Conservation (phyloP, 2,329 filamentous ascomycete species). For the Penicillium sp. region DNA sequence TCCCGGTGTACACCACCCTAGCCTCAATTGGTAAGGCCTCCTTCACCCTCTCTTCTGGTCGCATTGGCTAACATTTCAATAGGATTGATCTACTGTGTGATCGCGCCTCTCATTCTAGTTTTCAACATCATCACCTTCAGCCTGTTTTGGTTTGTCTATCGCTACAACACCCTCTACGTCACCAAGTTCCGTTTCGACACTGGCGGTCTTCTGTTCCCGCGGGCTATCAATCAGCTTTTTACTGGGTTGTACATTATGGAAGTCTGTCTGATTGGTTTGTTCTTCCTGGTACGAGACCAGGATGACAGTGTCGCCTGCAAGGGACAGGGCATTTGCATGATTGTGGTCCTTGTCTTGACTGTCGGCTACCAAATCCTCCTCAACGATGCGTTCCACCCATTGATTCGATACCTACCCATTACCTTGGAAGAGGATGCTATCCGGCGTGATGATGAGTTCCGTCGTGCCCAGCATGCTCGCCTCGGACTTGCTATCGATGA, state of each 20-base stretch:
- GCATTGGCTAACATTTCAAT: slow-evolving; percentile 7
- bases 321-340: slow-evolving; percentile 82
- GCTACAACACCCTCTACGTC: slow-evolving; percentile 97
- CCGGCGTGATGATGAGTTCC: slow-evolving; percentile 85
- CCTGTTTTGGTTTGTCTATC: slow-evolving; percentile 89
- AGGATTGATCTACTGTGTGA: slow-evolving; percentile 80
- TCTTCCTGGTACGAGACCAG: slow-evolving; percentile 72
- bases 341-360: slow-evolving; percentile 72
- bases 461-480: slow-evolving; percentile 71
- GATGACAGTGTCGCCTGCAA: slow-evolving; percentile 61
- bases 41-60: not conserved
- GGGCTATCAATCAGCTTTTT: slow-evolving; percentile 93
- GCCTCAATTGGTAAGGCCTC: slow-evolving; percentile 72
- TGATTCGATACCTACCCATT: slow-evolving; percentile 87
- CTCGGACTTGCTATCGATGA: slow-evolving; percentile 62
- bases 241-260: slow-evolving; percentile 96
- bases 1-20: slow-evolving; percentile 95
- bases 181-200: slow-evolving; percentile 88
- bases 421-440: slow-evolving; percentile 95
- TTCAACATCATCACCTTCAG: slow-evolving; percentile 93
- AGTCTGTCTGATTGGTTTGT: slow-evolving; percentile 82
- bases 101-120: slow-evolving; percentile 85
- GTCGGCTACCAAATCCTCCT: slow-evolving; percentile 76
- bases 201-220: slow-evolving; percentile 86
- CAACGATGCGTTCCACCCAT: slow-evolving; percentile 79